Percentiles rank a stretch among this genome's conserved stretches.
Evolutionary conservation across 768 basidiomycete genomes (phyloP).

Genomic region (Mycena leptocephala): DNA sequence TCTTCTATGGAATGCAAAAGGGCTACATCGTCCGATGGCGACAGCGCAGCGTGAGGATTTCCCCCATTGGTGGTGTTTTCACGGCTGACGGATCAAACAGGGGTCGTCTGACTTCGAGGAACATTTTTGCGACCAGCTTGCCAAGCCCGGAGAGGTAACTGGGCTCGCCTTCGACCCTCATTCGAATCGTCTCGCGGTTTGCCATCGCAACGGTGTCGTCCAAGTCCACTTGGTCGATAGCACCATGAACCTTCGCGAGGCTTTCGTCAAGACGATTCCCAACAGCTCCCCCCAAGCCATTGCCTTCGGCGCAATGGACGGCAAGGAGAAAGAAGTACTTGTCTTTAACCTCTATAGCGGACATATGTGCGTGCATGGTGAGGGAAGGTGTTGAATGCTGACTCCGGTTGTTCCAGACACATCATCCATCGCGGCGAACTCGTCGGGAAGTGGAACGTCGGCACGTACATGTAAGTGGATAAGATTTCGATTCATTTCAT

Average conservation of each 20-base stretch:
- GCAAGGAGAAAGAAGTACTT: slow-evolving; percentile 7
- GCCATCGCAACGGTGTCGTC: slow-evolving; percentile 24
- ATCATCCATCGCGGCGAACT: slow-evolving; percentile 16
- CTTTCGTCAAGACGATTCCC: slow-evolving; percentile 21
- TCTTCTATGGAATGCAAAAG: slow-evolving; percentile 25
- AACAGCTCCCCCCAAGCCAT: slow-evolving; percentile 30
- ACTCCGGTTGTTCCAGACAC: neutral
- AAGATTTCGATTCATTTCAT: neutral
- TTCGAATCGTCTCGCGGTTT: too few species aligned
- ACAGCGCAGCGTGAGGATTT: neutral
- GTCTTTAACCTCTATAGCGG: slow-evolving; percentile 26
- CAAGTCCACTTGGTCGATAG: slow-evolving; percentile 23
- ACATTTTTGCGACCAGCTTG: slow-evolving; percentile 2
- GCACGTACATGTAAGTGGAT: slow-evolving; percentile 27
- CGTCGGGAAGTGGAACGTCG: slow-evolving; percentile 4
- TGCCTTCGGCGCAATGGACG: slow-evolving; percentile 19
- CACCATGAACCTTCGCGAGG: neutral
- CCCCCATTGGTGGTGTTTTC: neutral
- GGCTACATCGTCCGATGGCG: slow-evolving; percentile 29
- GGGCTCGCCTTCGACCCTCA: slow-evolving; percentile 34
- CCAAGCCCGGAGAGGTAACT: slow-evolving; percentile 29
- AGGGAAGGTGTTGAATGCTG: neutral
- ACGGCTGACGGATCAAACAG: neutral
- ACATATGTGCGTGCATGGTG: slow-evolving; percentile 18
- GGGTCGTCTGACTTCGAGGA: slow-evolving; percentile 23